These are phyloP conservation scores for Alectoria sarmentosa DNA, from an alignment of 495 filamentous ascomycete species.

Conservation along the genomic window DNA sequence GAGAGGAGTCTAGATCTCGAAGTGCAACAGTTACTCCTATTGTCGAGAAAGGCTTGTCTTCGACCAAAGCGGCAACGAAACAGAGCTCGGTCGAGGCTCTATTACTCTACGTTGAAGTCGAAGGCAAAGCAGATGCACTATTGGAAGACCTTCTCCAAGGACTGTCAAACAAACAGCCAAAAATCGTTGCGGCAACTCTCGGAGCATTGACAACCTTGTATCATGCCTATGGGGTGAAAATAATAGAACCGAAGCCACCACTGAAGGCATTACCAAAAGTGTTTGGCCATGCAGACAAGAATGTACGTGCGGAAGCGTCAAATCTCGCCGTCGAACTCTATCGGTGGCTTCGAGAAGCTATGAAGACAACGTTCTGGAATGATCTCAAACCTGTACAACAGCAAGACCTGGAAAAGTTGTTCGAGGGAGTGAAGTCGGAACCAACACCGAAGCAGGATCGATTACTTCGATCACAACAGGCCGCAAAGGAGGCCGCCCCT, in stretches of 20 bases:
- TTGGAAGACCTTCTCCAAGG: constrained; percentile 86
- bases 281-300: constrained; percentile 97
- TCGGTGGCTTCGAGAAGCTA: constrained; percentile 93
- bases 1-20: constrained; percentile 53
- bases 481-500: constrained; percentile 62
- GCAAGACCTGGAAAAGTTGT: constrained; percentile 85
- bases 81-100: constrained; percentile 79
- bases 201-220: constrained; percentile 74
- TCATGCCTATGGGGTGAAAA: constrained; percentile 90
- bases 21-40: constrained; percentile 65
- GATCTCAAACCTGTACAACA: constrained; percentile 96
- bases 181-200: constrained; percentile 81
- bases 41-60: constrained; percentile 86
- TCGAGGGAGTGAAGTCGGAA: constrained; percentile 87
- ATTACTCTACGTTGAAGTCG: constrained; percentile 82
- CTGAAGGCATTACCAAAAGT: constrained; percentile 84
- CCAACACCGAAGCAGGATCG: constrained; percentile 83
- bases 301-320: constrained; percentile 91
- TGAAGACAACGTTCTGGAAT: constrained; percentile 96
- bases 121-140: constrained; percentile 67
- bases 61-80: constrained; percentile 81
- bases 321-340: constrained; percentile 91
- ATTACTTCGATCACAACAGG: constrained; percentile 83
- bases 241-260: constrained; percentile 93
- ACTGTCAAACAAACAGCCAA: constrained; percentile 87